Evolutionary conservation across 257 asterid genomes (phyloP), one percentile per base, ranked within the genome.

Genomic region (Jaltomata sinuosa): DNA sequence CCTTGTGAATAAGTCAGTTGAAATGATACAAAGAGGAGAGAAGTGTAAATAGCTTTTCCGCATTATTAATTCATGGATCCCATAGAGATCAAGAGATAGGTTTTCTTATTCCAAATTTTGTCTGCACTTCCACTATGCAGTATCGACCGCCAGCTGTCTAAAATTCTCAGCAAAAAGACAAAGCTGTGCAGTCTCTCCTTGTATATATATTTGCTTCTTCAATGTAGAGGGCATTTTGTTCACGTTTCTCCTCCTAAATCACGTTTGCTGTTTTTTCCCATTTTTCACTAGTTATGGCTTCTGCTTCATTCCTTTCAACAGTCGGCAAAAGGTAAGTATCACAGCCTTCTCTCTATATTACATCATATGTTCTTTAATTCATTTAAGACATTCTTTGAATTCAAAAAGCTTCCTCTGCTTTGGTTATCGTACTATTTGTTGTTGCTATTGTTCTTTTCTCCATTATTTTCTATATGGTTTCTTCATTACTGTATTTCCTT

Each of bases 281-380:
- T 64, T 29, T 64, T n/a, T 64, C n/a, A 14, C 61, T 42, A 25
- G 78, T 11, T 36, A 87, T 90, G 91, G 83, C 91, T 52, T 50
- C 71, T 57, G 55, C 88, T 68, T 84, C 91, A 36, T 69, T 84
- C 49, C 72, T 69, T 79, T 62, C 91, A 67, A 82, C 86, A 42
- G 40, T 83, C 81, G 15, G 89, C 11, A 88, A 84, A 82, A 84
- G 90, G 92, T 85, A 71, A 15, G 18, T 45, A 14, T 4, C 1
- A 8, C 16, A 25, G 81, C 40, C 11, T 29, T 76, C 81, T 49
- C 5, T 49, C 1, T 11, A 18, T 9, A 25, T 72, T n/a, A 6
- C 72, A 50, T n/a, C 57, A 53, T 29, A 29, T 74, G 14, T n/a
- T n/a, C n/a, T n/a, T n/a, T n/a, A n/a, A n/a, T n/a, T n/a, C n/a